Evolutionary conservation across 257 asterid species (phyloP).

Genomic region (Lycium ferocissimum): DNA sequence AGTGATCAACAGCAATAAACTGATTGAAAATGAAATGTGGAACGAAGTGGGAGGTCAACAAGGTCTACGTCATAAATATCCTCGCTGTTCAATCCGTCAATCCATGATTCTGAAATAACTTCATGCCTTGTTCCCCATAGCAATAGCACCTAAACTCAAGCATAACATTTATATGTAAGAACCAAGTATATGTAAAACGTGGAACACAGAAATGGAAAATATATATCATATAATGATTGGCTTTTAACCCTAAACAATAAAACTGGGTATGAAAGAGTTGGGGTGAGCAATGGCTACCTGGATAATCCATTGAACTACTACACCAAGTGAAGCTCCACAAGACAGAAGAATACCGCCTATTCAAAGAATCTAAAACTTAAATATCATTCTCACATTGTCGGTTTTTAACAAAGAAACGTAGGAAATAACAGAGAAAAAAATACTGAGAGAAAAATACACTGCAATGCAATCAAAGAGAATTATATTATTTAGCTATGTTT

Average conservation of each 20-base stretch:
- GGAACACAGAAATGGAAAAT: not conserved
- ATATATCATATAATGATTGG: not conserved
- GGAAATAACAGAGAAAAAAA: too few species aligned
- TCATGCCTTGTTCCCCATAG: constrained; percentile 38
- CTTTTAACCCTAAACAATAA: constrained; percentile 25
- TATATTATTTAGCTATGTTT: too few species aligned
- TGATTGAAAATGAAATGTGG: not conserved
- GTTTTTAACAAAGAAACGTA: too few species aligned
- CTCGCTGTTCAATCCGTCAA: constrained; percentile 33
- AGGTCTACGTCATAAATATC: constrained; percentile 48
- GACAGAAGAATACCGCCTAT: constrained; percentile 48
- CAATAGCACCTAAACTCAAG: constrained; percentile 40
- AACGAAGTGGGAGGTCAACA: not conserved
- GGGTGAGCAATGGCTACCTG: constrained; percentile 39
- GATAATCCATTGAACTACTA: constrained; percentile 50
- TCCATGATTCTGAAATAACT: constrained; percentile 42
- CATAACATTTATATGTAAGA: not conserved
- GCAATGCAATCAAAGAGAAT: too few species aligned
- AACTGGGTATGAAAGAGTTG: not conserved
- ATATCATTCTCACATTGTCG: constrained; percentile 18
- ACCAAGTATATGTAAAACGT: not conserved
- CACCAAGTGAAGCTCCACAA: constrained; percentile 48
- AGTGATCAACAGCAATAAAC: constrained; percentile 31
- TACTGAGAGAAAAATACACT: too few species aligned
- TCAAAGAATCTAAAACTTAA: constrained; percentile 28